Percentiles rank a stretch among this genome's conserved stretches.
phyloP scores from a whole-genome alignment of 179 eudicot species.

The Heliamphora pulchella region DNA sequence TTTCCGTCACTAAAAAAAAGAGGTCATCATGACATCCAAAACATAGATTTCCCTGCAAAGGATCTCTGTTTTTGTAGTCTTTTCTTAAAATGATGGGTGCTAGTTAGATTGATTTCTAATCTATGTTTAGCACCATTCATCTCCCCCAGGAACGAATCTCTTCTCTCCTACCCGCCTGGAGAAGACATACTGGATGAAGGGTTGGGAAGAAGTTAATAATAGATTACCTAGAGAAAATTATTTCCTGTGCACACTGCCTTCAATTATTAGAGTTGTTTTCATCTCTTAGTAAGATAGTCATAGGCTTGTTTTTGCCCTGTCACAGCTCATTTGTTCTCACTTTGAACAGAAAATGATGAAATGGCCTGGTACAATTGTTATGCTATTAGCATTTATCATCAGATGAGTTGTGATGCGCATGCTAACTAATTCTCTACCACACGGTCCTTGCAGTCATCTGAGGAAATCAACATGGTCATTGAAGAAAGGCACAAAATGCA shows the following conservation, averaged over 20 bases:
- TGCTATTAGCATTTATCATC: neutral
- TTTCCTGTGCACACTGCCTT: neutral
- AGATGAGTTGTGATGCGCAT: neutral
- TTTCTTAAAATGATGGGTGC: neutral
- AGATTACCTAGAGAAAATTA: too few relatives aligned
- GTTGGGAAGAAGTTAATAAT: too few relatives aligned
- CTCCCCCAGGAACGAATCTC: too few relatives aligned
- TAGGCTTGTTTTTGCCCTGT: neutral
- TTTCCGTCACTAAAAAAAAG: too few relatives aligned
- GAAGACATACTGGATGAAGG: too few relatives aligned
- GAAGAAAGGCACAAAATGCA: slow-evolving; percentile 49
- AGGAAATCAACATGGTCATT: slow-evolving; percentile 39
- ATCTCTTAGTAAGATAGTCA: neutral
- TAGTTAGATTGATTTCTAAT: too few relatives aligned
- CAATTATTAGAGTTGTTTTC: neutral
- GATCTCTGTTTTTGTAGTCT: neutral
- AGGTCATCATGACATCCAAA: too few relatives aligned
- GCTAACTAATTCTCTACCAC: slow-evolving; percentile 5
- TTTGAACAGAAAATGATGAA: slow-evolving; percentile 3
- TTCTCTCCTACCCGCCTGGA: too few relatives aligned
- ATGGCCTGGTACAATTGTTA: neutral
- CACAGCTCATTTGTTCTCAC: neutral
- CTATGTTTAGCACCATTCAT: too few relatives aligned
- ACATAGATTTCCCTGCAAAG: neutral
- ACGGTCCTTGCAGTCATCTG: slow-evolving; percentile 42